These are phyloP conservation scores for Fusarium tjaetaba DNA, from an alignment of 2,329 filamentous ascomycete genomes.

Conservation along the genomic window DNA sequence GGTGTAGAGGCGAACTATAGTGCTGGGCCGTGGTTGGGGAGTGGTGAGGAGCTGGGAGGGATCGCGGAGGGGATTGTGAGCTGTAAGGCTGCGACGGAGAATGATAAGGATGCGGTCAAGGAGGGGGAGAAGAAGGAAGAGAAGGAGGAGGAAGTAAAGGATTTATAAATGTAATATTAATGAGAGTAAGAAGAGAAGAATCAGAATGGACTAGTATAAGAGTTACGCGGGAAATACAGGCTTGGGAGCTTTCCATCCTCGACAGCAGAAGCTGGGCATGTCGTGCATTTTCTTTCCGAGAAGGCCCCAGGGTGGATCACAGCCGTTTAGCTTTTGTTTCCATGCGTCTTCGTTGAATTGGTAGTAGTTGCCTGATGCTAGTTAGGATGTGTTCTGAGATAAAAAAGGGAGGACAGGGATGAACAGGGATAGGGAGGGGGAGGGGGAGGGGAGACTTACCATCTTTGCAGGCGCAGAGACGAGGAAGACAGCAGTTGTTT, in stretches of 20 bases:
- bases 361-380: constrained; percentile 7
- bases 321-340: constrained; percentile 2
- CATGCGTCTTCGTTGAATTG: constrained; percentile 26
- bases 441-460: not conserved
- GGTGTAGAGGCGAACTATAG: constrained; percentile 45
- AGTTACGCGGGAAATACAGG: not conserved
- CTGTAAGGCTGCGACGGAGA: not conserved
- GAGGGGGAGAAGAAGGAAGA: not conserved
- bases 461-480: constrained; percentile 28
- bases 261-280: constrained; percentile 33
- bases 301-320: constrained; percentile 27
- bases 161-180: not conserved
- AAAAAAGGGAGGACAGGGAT: not conserved
- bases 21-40: constrained; percentile 31
- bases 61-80: constrained; percentile 15
- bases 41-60: constrained; percentile 31
- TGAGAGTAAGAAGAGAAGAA: not conserved
- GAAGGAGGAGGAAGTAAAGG: not conserved
- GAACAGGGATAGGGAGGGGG: not conserved
- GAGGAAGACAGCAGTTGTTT: constrained; percentile 25
- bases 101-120: too few relatives aligned
- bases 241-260: not conserved
- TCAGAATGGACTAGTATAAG: not conserved
- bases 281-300: constrained; percentile 14
- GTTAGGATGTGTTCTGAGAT: not conserved